phyloP scores from a whole-genome alignment of 305 asterid genomes.

The Euphrasia arctica region DNA sequence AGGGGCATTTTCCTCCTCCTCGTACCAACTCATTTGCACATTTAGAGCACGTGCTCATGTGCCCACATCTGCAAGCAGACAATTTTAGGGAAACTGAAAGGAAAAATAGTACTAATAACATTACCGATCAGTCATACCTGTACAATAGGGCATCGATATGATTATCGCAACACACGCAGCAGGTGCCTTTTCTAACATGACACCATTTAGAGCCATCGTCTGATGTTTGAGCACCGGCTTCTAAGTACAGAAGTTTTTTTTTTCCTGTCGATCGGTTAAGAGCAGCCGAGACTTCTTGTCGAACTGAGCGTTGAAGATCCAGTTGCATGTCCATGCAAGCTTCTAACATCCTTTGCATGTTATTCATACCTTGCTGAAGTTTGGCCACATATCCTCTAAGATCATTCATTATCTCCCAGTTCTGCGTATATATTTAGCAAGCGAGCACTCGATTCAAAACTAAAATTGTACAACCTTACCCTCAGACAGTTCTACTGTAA shows the following conservation, averaged over 20 bases:
- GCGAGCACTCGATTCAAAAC: background rate
- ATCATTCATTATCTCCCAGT: slow-evolving; percentile 89
- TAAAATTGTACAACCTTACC: no score
- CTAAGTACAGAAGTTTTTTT: background rate
- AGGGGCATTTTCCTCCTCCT: slow-evolving; percentile 44
- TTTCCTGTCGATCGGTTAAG: slow-evolving; percentile 40
- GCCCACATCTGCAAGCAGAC: slow-evolving; percentile 74
- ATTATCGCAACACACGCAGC: slow-evolving; percentile 93
- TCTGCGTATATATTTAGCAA: slow-evolving; percentile 37
- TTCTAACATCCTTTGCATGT: slow-evolving; percentile 96
- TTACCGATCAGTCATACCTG: slow-evolving; percentile 38
- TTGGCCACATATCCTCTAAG: slow-evolving; percentile 73
- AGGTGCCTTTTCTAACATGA: slow-evolving; percentile 61
- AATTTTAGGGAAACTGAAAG: background rate
- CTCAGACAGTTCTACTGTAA: no score
- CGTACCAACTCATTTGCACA: slow-evolving; percentile 6
- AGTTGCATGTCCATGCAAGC: slow-evolving; percentile 99
- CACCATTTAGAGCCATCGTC: no score
- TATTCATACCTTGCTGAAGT: slow-evolving; percentile 91
- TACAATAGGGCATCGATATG: slow-evolving; percentile 83
- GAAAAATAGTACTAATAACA: background rate
- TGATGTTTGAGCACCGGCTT: background rate
- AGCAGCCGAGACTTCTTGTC: slow-evolving; percentile 47
- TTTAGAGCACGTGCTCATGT: slow-evolving; percentile 95
- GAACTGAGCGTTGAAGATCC: slow-evolving; percentile 91